These are phyloP conservation scores for Colletotrichum siamense DNA, from an alignment of 2,329 filamentous ascomycete species.

Conservation along the genomic window DNA sequence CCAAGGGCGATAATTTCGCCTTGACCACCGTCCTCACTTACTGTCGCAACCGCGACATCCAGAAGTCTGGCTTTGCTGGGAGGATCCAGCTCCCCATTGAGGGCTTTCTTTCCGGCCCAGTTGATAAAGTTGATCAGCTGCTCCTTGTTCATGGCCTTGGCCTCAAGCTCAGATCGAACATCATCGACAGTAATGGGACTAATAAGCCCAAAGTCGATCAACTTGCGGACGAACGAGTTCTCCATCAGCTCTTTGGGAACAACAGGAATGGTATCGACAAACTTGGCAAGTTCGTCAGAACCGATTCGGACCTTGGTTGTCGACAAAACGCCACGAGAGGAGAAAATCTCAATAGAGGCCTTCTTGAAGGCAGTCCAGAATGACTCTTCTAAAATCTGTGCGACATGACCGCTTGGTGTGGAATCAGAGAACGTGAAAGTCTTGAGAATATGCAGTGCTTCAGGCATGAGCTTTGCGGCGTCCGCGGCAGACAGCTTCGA, in stretches of 20 bases:
- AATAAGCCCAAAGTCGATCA: conserved; percentile 87
- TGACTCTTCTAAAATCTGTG: conserved; percentile 87
- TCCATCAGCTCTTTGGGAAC: conserved; percentile 78
- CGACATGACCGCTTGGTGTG: conserved; percentile 84
- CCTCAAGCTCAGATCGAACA: conserved; percentile 82
- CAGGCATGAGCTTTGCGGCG: conserved; percentile 72
- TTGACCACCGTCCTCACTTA: conserved; percentile 62
- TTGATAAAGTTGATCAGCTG: conserved; percentile 84
- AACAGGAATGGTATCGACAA: conserved; percentile 88
- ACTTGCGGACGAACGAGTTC: conserved; percentile 77
- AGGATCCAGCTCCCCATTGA: conserved; percentile 74
- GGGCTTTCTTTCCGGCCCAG: conserved; percentile 80
- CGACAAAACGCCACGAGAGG: conserved; percentile 84
- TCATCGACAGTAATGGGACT: conserved; percentile 86
- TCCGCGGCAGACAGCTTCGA: conserved; percentile 66
- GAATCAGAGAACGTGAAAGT: conserved; percentile 91
- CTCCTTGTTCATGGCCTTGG: conserved; percentile 77
- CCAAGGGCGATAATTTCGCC: conserved; percentile 80
- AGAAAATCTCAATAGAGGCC: conserved; percentile 85
- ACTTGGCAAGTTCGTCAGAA: conserved; percentile 68
- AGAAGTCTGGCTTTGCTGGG: conserved; percentile 73
- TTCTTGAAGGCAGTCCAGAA: conserved; percentile 93
- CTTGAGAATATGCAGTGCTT: conserved; percentile 82
- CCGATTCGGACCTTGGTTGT: conserved; percentile 82
- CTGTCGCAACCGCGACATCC: conserved; percentile 78